A percentile compares a stretch with the other conserved stretches of the same genome.
Conservation (phyloP, 2,329 filamentous ascomycete species). For the Penicillium sp. region DNA sequence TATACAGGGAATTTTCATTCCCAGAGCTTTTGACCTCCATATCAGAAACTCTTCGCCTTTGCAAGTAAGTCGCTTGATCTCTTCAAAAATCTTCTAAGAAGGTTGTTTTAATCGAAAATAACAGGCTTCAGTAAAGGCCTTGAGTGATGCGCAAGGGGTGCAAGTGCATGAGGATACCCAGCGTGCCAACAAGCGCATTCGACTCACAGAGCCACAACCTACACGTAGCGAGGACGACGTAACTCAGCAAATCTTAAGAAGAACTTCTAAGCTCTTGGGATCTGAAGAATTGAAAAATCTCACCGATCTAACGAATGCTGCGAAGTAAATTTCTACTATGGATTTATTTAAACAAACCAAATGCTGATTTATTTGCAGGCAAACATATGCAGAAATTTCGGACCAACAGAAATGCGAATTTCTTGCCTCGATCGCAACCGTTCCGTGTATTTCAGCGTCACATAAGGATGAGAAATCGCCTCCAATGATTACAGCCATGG, state of each 20-base stretch:
- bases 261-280: constrained; percentile 32
- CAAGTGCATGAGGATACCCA: constrained; percentile 12
- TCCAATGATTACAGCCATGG: constrained; percentile 19
- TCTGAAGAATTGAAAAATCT: constrained; percentile 21
- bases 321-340: not conserved
- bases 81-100: not conserved
- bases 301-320: not conserved
- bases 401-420: constrained; percentile 51
- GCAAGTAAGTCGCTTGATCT: constrained; percentile 24
- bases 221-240: constrained; percentile 12
- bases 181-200: constrained; percentile 31
- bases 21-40: constrained; percentile 22
- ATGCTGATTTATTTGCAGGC: constrained; percentile 30
- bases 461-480: constrained; percentile 36
- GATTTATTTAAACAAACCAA: not conserved
- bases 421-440: constrained; percentile 54
- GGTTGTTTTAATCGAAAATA: not conserved
- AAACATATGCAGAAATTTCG: constrained; percentile 44
- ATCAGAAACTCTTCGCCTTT: constrained; percentile 26
- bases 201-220: constrained; percentile 28
- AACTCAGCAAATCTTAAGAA: constrained; percentile 29
- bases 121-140: not conserved
- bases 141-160: not conserved
- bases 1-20: constrained; percentile 25
- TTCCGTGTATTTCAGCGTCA: constrained; percentile 55